Evolutionary conservation across 495 filamentous ascomycete genomes (phyloP).

Genomic region (Saxophila tyrrhenica): DNA sequence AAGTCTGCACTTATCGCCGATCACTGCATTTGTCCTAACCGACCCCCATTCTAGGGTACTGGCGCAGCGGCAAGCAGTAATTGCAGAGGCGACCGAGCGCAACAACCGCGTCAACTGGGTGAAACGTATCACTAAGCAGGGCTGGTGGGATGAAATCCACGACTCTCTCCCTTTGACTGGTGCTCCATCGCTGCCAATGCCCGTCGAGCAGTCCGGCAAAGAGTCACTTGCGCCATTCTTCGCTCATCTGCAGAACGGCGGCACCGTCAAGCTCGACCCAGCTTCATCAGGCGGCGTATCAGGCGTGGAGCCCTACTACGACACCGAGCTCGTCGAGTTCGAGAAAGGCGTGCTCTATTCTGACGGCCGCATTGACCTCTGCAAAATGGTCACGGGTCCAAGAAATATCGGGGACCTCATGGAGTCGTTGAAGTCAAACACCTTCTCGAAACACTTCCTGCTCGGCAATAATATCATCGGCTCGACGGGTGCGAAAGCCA

Average conservation of each 20-base stretch:
- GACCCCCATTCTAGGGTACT: conserved; percentile 1
- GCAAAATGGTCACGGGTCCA: conserved; percentile 33
- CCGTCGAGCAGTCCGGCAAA: conserved; percentile 20
- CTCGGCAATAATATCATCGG: conserved; percentile 38
- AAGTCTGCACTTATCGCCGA: too few species aligned
- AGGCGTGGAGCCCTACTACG: conserved; percentile 20
- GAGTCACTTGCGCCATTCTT: conserved; percentile 23
- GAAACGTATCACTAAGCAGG: conserved; percentile 19
- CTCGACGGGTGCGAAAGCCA: conserved; percentile 28
- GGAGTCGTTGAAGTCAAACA: conserved; percentile 25
- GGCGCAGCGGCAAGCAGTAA: conserved; percentile 14
- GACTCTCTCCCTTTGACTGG: conserved; percentile 21
- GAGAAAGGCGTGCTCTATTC: conserved; percentile 26
- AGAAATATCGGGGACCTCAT: conserved; percentile 29
- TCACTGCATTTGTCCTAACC: too few species aligned
- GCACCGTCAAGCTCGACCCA: conserved; percentile 5
- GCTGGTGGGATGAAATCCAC: conserved; percentile 18
- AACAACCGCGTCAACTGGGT: conserved; percentile 13
- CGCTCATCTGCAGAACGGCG: conserved; percentile 18
- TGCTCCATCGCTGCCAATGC: conserved; percentile 22
- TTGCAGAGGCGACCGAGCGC: conserved; percentile 12
- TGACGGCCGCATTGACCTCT: conserved; percentile 27
- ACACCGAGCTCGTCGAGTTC: conserved; percentile 22
- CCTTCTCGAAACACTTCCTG: conserved; percentile 32
- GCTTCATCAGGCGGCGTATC: not conserved